phyloP scores from a whole-genome alignment of 768 basidiomycete species.

The Suillus alpinus region DNA sequence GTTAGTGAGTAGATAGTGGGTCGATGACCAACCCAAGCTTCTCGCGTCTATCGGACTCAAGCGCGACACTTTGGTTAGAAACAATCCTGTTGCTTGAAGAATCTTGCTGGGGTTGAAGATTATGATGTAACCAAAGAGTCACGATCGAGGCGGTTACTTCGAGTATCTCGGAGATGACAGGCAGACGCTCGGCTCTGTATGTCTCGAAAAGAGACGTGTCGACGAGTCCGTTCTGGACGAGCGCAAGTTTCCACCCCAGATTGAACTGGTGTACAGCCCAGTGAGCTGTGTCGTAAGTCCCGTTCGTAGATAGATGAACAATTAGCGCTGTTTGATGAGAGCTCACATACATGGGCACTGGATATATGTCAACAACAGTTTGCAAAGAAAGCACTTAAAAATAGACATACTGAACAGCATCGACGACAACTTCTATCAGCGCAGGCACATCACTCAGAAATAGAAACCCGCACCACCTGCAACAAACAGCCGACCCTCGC shows the following conservation, averaged over 20 bases:
- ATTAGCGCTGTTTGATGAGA: neutral
- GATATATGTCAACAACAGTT: neutral
- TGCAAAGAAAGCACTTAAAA: neutral
- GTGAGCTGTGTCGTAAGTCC: slow-evolving; percentile 20
- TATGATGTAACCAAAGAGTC: no score
- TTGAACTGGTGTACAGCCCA: slow-evolving; percentile 11
- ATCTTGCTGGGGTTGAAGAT: no score
- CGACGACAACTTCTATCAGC: neutral
- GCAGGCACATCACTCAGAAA: neutral
- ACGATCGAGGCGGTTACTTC: slow-evolving; percentile 18
- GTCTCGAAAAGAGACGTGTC: slow-evolving; percentile 20
- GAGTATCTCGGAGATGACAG: slow-evolving; percentile 27
- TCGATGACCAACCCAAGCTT: no score
- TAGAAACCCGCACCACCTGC: neutral
- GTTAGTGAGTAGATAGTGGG: no score
- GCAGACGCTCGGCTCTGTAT: slow-evolving; percentile 27
- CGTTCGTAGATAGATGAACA: slow-evolving; percentile 6
- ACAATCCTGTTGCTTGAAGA: no score
- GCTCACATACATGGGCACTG: neutral
- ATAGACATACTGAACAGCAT: neutral
- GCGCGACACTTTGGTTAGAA: no score
- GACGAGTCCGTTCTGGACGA: slow-evolving; percentile 21
- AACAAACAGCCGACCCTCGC: neutral
- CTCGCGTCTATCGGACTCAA: no score
- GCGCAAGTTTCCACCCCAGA: slow-evolving; percentile 24